phyloP scores from a whole-genome alignment of 352 stramenopile genomes.

The Pythium scleroteichum region DNA sequence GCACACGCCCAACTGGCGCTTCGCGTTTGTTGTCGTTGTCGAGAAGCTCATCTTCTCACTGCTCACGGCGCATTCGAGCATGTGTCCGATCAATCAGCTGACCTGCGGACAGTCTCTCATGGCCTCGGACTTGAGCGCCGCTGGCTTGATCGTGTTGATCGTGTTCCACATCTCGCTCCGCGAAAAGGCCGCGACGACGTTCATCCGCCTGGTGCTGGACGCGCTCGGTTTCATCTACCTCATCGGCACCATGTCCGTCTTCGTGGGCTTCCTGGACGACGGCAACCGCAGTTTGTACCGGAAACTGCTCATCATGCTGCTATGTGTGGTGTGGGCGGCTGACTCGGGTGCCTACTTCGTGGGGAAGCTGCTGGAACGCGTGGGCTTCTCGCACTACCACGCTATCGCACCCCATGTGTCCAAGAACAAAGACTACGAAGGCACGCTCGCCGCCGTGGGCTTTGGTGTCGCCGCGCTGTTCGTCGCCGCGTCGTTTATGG shows the following conservation, averaged over 20 bases:
- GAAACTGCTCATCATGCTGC: slow-evolving; percentile 66
- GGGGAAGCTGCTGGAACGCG: slow-evolving; percentile 86
- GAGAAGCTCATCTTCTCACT: slow-evolving; percentile 66
- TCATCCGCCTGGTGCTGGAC: slow-evolving; percentile 58
- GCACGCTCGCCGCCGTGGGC: slow-evolving; percentile 86
- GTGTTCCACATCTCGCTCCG: slow-evolving; percentile 55
- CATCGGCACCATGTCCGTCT: slow-evolving; percentile 57
- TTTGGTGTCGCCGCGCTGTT: slow-evolving; percentile 88
- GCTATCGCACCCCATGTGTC: slow-evolving; percentile 86
- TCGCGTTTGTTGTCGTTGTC: slow-evolving; percentile 56
- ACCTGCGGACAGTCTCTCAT: slow-evolving; percentile 51
- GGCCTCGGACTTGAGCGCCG: slow-evolving; percentile 49
- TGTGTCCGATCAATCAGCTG: slow-evolving; percentile 71
- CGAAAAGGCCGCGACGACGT: slow-evolving; percentile 15
- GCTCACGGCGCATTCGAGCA: slow-evolving; percentile 65
- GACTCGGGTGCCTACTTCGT: slow-evolving; percentile 95
- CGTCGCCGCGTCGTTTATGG: slow-evolving; percentile 69
- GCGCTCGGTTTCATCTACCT: slow-evolving; percentile 73
- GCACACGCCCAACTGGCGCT: slow-evolving; percentile 60
- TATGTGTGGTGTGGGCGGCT: slow-evolving; percentile 75
- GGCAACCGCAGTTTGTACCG: slow-evolving; percentile 52
- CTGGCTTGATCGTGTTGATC: slow-evolving; percentile 27
- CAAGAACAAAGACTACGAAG: slow-evolving; percentile 97
- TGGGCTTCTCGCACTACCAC: slow-evolving; percentile 85
- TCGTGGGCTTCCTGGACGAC: slow-evolving; percentile 69